These are phyloP conservation scores for Tilletia setariae DNA, from an alignment of 1,284 basidiomycete genomes.

Conservation along the genomic window DNA sequence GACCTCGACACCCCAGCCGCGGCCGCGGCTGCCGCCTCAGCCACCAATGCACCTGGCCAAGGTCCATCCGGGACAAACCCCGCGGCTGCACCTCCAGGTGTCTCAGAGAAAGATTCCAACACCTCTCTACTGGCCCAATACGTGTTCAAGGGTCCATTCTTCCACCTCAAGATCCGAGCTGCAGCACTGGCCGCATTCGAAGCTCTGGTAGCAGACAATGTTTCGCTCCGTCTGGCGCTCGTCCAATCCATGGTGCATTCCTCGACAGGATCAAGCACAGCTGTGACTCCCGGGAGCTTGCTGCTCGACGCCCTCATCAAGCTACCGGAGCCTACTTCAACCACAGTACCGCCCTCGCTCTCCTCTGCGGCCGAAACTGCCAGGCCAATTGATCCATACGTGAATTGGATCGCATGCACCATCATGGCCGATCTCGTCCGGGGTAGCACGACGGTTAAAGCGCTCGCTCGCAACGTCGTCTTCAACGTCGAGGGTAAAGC, in stretches of 20 bases:
- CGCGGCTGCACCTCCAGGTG: neutral
- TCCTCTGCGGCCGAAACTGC: conserved; percentile 11
- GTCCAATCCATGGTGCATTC: conserved; percentile 59
- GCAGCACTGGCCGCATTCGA: conserved; percentile 48
- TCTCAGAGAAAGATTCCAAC: neutral
- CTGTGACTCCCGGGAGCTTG: neutral
- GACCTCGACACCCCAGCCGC: neutral
- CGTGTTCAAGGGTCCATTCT: conserved; percentile 5
- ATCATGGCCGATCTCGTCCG: conserved; percentile 60
- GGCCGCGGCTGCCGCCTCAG: neutral
- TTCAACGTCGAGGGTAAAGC: conserved; percentile 47
- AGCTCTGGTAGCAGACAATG: conserved; percentile 52
- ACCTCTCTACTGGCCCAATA: neutral
- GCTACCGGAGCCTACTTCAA: neutral
- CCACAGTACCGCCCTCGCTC: neutral
- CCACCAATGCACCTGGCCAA: no score
- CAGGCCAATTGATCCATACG: conserved; percentile 59
- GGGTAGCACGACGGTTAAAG: conserved; percentile 61
- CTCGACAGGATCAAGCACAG: neutral
- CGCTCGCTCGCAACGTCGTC: conserved; percentile 59
- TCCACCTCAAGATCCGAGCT: conserved; percentile 29
- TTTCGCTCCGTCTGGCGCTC: conserved; percentile 56
- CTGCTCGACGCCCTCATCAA: conserved; percentile 3
- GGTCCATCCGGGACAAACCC: no score
- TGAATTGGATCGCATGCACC: conserved; percentile 42